These are phyloP conservation scores for Ophiognomonia clavigignenti-juglandacearum DNA, from an alignment of 2,329 filamentous ascomycete genomes.

Conservation along the genomic window DNA sequence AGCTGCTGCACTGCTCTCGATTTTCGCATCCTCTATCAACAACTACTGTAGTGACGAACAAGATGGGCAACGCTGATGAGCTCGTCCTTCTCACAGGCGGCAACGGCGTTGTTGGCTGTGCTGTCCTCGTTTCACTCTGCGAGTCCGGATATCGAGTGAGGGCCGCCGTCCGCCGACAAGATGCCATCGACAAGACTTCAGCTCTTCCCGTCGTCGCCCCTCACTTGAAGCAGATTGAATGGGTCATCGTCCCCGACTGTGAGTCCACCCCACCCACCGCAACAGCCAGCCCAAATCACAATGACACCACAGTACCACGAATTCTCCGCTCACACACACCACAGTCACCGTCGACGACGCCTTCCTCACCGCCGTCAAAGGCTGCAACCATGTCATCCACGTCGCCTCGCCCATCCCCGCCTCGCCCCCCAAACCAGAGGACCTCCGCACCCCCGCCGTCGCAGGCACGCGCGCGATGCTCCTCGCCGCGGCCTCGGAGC, in stretches of 20 bases:
- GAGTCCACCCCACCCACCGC: background rate
- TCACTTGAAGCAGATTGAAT: constrained; percentile 1
- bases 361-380: constrained; percentile 3
- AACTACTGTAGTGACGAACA: too few species aligned
- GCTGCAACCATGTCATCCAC: constrained; percentile 1
- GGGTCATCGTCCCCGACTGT: constrained; percentile 3
- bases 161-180: constrained; percentile 6
- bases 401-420: constrained; percentile 6
- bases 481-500: constrained; percentile 4
- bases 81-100: constrained; percentile 5
- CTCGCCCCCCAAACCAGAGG: background rate
- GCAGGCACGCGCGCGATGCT: constrained; percentile 4
- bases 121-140: constrained; percentile 4
- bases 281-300: too few species aligned
- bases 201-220: background rate
- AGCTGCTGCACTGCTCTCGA: too few species aligned
- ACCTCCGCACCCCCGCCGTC: constrained; percentile 1
- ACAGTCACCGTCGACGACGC: background rate
- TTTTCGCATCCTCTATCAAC: too few species aligned
- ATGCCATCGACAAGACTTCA: constrained; percentile 2
- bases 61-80: background rate
- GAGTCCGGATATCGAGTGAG: constrained; percentile 6
- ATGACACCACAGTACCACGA: too few species aligned
- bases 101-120: constrained; percentile 6
- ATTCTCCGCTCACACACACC: too few species aligned